Percentiles rank a stretch among this genome's conserved stretches.
Conservation (phyloP, 768 basidiomycete genomes). For the Suillus sp. region DNA sequence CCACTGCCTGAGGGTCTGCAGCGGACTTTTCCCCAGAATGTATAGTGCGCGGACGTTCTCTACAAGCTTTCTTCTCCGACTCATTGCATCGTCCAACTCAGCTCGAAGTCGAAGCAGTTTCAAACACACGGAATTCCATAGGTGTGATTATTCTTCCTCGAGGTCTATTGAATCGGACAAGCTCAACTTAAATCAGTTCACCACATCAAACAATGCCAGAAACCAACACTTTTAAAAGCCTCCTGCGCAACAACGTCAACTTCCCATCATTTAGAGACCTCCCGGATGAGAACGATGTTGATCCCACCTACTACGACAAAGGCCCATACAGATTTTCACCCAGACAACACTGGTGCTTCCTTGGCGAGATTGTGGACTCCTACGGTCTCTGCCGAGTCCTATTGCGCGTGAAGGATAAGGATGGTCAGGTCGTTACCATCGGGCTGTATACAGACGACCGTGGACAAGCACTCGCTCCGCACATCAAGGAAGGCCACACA, state of each 20-base stretch:
- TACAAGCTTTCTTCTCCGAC: background rate
- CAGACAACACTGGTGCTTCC: constrained; percentile 35
- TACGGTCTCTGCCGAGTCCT: constrained; percentile 25
- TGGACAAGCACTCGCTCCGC: background rate
- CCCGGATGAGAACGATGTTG: constrained; percentile 26
- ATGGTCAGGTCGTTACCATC: constrained; percentile 23
- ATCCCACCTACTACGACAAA: constrained; percentile 8
- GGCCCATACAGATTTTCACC: constrained; percentile 4
- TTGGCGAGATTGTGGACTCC: constrained; percentile 31
- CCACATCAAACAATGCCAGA: background rate
- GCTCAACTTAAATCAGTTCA: background rate
- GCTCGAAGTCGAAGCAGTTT: background rate
- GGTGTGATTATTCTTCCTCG: background rate
- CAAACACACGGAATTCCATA: background rate
- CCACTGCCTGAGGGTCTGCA: background rate
- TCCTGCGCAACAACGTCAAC: constrained; percentile 16
- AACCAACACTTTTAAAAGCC: background rate
- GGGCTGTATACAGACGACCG: constrained; percentile 28
- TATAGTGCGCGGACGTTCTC: background rate
- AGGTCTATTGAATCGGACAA: background rate
- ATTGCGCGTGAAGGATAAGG: constrained; percentile 31
- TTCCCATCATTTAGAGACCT: constrained; percentile 31
- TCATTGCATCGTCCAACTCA: background rate
- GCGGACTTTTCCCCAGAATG: background rate
- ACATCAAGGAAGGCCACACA: constrained; percentile 10